Conservation (phyloP, 352 stramenopile species). For the Saprolegnia parasitica region DNA sequence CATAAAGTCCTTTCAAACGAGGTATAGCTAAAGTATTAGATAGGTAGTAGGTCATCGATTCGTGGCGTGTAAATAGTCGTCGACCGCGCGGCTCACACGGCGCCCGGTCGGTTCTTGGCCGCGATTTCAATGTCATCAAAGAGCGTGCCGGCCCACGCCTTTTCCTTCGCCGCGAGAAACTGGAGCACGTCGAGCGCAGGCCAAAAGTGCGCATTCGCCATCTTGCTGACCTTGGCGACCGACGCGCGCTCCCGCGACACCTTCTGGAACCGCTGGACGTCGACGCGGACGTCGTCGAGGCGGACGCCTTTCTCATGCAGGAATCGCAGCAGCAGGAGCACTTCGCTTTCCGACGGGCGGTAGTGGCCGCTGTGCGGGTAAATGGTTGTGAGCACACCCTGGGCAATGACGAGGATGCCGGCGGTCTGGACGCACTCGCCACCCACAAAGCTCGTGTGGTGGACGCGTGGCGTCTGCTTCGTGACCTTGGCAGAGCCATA, state of each 20-base stretch:
- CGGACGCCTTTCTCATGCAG: constrained; percentile 88
- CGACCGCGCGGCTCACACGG: constrained; percentile 7
- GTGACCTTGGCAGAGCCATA: constrained; percentile 95
- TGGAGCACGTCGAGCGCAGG: constrained; percentile 65
- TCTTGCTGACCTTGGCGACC: constrained; percentile 63
- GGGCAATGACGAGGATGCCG: constrained; percentile 93
- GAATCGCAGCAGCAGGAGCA: constrained; percentile 92
- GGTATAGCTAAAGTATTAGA: too few species aligned
- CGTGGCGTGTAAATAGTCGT: too few species aligned
- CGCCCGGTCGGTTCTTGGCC: constrained; percentile 35
- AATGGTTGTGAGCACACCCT: constrained; percentile 89
- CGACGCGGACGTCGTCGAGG: constrained; percentile 86
- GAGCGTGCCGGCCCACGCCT: constrained; percentile 63
- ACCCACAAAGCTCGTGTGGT: constrained; percentile 97
- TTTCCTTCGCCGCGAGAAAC: constrained; percentile 72
- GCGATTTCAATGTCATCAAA: constrained; percentile 78
- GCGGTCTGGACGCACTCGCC: constrained; percentile 95
- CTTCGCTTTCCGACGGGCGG: constrained; percentile 91
- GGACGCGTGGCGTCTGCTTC: constrained; percentile 90
- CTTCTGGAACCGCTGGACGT: constrained; percentile 95
- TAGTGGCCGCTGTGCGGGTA: constrained; percentile 98
- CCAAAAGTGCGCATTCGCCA: constrained; percentile 85
- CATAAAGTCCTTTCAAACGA: too few species aligned
- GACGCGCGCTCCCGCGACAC: constrained; percentile 86
- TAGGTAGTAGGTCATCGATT: too few species aligned